These are phyloP conservation scores for Saturnispora serradocipensis DNA, from an alignment of 805 yeast species.

Conservation along the genomic window DNA sequence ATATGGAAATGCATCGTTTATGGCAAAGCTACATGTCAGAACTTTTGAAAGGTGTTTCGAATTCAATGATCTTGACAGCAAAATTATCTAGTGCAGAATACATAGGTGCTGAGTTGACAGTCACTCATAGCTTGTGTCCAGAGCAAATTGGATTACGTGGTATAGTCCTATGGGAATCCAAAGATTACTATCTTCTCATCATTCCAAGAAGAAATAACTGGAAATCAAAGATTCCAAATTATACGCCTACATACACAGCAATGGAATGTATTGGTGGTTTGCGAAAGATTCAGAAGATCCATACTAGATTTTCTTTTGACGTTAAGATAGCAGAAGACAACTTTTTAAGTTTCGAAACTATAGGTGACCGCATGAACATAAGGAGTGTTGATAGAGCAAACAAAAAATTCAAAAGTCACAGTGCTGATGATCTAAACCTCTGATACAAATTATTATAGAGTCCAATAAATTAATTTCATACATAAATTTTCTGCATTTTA, in stretches of 20 bases:
- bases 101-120: slow-evolving; percentile 63
- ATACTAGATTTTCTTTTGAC: slow-evolving; percentile 51
- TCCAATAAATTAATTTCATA: background rate
- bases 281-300: slow-evolving; percentile 56
- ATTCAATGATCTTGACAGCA: slow-evolving; percentile 31
- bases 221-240: slow-evolving; percentile 22
- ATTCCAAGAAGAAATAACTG: slow-evolving; percentile 35
- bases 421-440: slow-evolving; percentile 33
- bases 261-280: slow-evolving; percentile 49
- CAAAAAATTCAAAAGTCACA: slow-evolving; percentile 75
- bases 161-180: slow-evolving; percentile 78
- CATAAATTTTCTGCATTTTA: background rate
- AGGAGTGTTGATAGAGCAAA: slow-evolving; percentile 76
- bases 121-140: slow-evolving; percentile 46
- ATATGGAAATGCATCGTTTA: slow-evolving; percentile 45
- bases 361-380: slow-evolving; percentile 73
- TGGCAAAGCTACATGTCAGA: slow-evolving; percentile 69
- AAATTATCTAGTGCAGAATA: slow-evolving; percentile 71
- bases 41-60: slow-evolving; percentile 31
- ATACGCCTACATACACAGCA: slow-evolving; percentile 13
- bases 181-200: slow-evolving; percentile 57
- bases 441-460: background rate
- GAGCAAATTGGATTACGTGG: slow-evolving; percentile 58
- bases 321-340: slow-evolving; percentile 21
- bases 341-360: slow-evolving; percentile 40